Conservation (phyloP, 306 rosid species). For the Neltuma alba region DNA sequence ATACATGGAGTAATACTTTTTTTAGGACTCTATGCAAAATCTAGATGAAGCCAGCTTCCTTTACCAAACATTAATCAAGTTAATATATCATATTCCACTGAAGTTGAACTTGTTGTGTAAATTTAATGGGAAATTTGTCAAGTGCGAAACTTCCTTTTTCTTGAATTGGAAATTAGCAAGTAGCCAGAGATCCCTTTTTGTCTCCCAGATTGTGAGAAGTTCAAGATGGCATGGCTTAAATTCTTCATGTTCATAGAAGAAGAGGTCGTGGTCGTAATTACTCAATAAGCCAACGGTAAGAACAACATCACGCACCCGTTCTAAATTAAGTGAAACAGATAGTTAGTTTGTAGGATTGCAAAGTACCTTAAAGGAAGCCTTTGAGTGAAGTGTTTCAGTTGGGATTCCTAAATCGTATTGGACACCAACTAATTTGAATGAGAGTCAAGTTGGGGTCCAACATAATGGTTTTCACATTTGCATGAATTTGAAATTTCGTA, state of each 20-base stretch:
- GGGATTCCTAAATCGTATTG: not conserved
- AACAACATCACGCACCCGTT: not conserved
- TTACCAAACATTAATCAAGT: not conserved
- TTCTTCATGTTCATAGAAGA: not conserved
- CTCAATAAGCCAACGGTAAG: not conserved
- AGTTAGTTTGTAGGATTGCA: not conserved
- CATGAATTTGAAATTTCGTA: too few species aligned
- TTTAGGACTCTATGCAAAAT: slow-evolving; percentile 45
- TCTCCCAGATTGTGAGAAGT: not conserved
- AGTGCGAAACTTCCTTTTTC: not conserved
- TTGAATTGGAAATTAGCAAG: not conserved
- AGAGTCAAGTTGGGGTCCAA: too few species aligned
- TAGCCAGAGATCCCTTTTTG: not conserved
- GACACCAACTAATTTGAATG: not conserved
- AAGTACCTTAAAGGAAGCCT: not conserved
- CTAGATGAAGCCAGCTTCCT: slow-evolving; percentile 43
- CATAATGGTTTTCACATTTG: too few species aligned
- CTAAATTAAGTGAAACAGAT: not conserved
- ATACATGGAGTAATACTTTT: slow-evolving; percentile 38
- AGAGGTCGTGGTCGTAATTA: not conserved
- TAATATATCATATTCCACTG: not conserved
- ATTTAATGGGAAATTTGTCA: not conserved
- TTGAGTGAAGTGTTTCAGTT: not conserved
- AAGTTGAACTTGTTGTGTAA: not conserved
- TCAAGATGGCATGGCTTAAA: not conserved